phyloP scores from a whole-genome alignment of 1,284 basidiomycete genomes.

The Schizophyllum commune region DNA sequence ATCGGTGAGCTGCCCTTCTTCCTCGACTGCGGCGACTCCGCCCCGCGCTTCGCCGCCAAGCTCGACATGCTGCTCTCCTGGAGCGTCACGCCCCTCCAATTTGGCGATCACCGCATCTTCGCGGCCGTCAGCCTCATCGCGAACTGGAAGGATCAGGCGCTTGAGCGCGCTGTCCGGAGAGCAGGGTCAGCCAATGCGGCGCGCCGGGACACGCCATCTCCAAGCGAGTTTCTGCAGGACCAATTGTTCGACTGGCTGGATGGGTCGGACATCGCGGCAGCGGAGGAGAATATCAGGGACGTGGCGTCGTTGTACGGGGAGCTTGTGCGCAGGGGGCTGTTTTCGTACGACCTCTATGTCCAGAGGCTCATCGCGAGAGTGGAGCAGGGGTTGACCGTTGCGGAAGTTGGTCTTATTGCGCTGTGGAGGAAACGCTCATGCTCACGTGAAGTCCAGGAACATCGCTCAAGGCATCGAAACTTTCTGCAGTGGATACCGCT shows the following conservation, averaged over 20 bases:
- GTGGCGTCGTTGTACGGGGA: conserved; percentile 76
- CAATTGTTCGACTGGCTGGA: conserved; percentile 84
- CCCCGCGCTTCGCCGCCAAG: conserved; percentile 52
- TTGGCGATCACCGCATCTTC: conserved; percentile 80
- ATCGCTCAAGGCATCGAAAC: conserved; percentile 53
- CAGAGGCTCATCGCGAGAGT: conserved; percentile 81
- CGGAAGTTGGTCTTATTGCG: conserved; percentile 33
- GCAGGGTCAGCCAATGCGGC: conserved; percentile 14
- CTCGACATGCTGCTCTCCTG: conserved; percentile 80
- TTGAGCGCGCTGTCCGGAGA: conserved; percentile 36
- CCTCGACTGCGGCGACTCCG: conserved; percentile 33
- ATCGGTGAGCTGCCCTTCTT: conserved; percentile 62
- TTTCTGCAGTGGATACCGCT: conserved; percentile 66
- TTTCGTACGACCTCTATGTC: conserved; percentile 81
- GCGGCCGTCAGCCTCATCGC: conserved; percentile 72
- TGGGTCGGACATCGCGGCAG: conserved; percentile 51
- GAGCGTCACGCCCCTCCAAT: conserved; percentile 80
- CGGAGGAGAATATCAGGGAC: conserved; percentile 48
- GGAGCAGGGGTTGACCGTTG: conserved; percentile 49
- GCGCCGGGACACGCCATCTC: conserved; percentile 46
- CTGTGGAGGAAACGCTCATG: background rate
- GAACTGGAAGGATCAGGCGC: conserved; percentile 59
- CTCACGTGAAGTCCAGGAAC: conserved; percentile 18
- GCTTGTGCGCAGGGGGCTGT: conserved; percentile 67
- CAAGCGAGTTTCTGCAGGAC: conserved; percentile 59